Conservation (phyloP, 257 asterid species). For the Jacaranda mimosifolia region DNA sequence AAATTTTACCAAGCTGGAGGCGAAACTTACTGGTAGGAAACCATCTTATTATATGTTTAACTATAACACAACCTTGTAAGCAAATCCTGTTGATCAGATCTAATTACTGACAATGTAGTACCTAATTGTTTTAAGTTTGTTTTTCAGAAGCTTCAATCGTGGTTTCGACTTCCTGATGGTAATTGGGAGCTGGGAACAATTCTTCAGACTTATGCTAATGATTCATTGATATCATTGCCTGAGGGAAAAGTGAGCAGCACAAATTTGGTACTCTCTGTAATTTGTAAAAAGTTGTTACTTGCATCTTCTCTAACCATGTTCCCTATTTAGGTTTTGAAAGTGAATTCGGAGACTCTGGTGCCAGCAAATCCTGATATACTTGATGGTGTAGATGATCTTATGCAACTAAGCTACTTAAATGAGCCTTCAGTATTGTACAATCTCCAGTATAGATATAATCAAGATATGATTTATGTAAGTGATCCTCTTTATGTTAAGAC, state of each 20-base stretch:
- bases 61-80: background rate
- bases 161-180: conserved; percentile 94
- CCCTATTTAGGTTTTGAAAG: conserved; percentile 71
- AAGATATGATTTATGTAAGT: conserved; percentile 88
- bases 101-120: background rate
- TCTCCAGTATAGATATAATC: conserved; percentile 89
- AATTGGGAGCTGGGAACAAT: conserved; percentile 91
- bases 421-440: conserved; percentile 96
- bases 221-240: conserved; percentile 71
- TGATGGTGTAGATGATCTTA: conserved; percentile 96
- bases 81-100: background rate
- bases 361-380: conserved; percentile 98
- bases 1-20: conserved; percentile 7
- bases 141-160: conserved; percentile 80
- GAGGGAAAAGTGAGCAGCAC: conserved; percentile 84
- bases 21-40: conserved; percentile 17
- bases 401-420: conserved; percentile 94
- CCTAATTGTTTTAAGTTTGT: conserved; percentile 22
- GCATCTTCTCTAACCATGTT: conserved; percentile 33
- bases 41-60: background rate
- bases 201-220: conserved; percentile 72
- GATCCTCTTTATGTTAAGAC: conserved; percentile 29
- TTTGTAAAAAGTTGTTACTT: conserved; percentile 22
- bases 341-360: conserved; percentile 65
- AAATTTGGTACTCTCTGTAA: conserved; percentile 10